Percentiles rank a stretch among this genome's conserved stretches.
Conservation (phyloP, 768 basidiomycete genomes). For the Vararia minispora region DNA sequence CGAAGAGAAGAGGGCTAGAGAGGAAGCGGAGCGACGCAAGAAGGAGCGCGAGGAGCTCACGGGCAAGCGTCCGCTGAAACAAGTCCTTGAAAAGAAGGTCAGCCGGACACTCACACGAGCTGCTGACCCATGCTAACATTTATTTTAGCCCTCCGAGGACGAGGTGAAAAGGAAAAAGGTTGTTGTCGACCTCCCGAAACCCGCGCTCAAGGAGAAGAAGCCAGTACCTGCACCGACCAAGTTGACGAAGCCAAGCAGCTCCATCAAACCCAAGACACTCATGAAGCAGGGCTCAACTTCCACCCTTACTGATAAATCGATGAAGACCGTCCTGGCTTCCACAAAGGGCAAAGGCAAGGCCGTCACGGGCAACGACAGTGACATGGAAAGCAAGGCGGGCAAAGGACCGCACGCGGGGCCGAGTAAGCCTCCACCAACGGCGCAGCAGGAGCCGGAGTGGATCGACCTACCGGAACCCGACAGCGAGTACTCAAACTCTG, state of each 20-base stretch:
- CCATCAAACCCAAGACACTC: constrained; percentile 13
- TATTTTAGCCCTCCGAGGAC: constrained; percentile 38
- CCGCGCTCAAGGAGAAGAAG: constrained; percentile 42
- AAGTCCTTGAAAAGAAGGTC: constrained; percentile 46
- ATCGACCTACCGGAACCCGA: constrained; percentile 93
- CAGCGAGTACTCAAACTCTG: constrained; percentile 95
- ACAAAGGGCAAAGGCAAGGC: constrained; percentile 41
- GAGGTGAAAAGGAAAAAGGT: constrained; percentile 69
- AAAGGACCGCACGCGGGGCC: constrained; percentile 48
- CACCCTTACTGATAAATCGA: constrained; percentile 16
- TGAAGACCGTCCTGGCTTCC: constrained; percentile 26
- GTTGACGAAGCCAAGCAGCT: constrained; percentile 20
- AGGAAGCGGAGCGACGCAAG: constrained; percentile 68
- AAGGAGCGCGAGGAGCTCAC: constrained; percentile 72
- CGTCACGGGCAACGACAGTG: constrained; percentile 34
- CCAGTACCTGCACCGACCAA: constrained; percentile 20
- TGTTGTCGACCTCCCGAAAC: constrained; percentile 24
- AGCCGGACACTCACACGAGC: background rate
- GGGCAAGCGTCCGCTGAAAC: constrained; percentile 53
- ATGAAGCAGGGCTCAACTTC: constrained; percentile 10
- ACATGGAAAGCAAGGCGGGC: constrained; percentile 35
- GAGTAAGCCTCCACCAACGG: constrained; percentile 43
- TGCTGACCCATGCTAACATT: background rate
- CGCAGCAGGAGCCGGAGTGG: constrained; percentile 71
- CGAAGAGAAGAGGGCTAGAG: constrained; percentile 61